Base-by-base conservation (phyloP, 2,329 filamentous ascomycete species). In the Pestalotiopsis sp. region DNA sequence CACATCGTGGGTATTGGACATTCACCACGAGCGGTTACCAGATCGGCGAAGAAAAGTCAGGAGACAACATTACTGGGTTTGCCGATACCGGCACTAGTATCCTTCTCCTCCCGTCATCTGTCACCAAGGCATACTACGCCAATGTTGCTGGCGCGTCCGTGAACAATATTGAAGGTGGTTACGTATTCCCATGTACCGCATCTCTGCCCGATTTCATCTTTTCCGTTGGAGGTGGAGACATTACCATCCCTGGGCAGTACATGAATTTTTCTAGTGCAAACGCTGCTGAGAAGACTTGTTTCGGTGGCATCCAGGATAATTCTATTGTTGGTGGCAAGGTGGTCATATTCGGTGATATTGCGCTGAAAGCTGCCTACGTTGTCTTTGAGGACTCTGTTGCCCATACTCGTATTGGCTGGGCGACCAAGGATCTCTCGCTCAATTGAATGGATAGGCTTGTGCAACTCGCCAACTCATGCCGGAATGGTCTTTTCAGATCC, bases 51-150 rank as follows among this genome's bases (percentile, higher is more conserved):
- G 14, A 13, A 17, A 62, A 76, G 1, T 13, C 39, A 14, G 20
- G 67, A 68, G 11, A 66, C 70, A 52, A 4, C n/a, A 64, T 52
- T n/a, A 64, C 10, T 10, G 61, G 61, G 1, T 75, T 77, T 24
- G 86, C 87, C 73, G 89, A 92, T 79, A 91, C 89, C 17, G 89
- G 89, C 64, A 91, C 89, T 70, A 89, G 88, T 11, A 86, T 92
- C 24, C 76, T 90, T 69, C 82, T 89, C 71, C 78, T 90, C 57
- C 85, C 86, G 48, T 75, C 81, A 70, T 72, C 75, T 30, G 81
- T 88, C 70, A 83, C 85, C 68, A 71, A 77, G 1, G 83, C 81
- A 65, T 91, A 91, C 83, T 91, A 90, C 80, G 76, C 78, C 65
- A 75, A 86, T 69, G 85, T 91, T 65, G 66, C 72, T 3, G 83